A percentile compares a stretch with the other conserved stretches of the same genome.
Evolutionary conservation across 2,329 filamentous ascomycete genomes (phyloP).

Genomic region (Botryotinia convoluta): DNA sequence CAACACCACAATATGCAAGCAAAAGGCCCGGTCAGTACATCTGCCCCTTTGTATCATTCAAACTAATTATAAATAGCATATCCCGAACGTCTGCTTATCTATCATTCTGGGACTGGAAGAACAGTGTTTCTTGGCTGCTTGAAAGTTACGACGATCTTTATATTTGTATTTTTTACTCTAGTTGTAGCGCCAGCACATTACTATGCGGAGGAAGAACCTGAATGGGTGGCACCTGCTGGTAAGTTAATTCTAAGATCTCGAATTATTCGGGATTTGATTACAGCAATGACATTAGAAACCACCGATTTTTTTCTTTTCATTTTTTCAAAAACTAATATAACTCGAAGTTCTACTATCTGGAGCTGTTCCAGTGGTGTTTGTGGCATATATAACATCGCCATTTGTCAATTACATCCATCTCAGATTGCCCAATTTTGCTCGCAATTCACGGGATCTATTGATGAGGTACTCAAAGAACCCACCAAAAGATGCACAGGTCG

Average conservation of each 20-base stretch:
- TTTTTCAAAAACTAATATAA: constrained; percentile 16
- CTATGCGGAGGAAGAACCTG: constrained; percentile 30
- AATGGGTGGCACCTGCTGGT: constrained; percentile 34
- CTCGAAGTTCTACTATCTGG: constrained; percentile 56
- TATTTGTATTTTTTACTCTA: constrained; percentile 64
- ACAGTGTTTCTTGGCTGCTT: constrained; percentile 67
- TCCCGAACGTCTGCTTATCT: constrained; percentile 64
- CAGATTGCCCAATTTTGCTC: constrained; percentile 63
- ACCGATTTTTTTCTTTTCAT: too few species aligned
- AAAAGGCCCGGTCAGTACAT: constrained; percentile 13
- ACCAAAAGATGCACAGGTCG: constrained; percentile 42
- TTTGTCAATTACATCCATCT: constrained; percentile 73
- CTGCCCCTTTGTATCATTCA: background rate
- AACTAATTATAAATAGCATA: constrained; percentile 42
- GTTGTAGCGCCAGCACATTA: constrained; percentile 52
- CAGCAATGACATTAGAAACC: background rate
- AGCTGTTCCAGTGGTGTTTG: constrained; percentile 61
- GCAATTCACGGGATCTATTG: constrained; percentile 56
- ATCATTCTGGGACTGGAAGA: constrained; percentile 67
- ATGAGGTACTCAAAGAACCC: constrained; percentile 50
- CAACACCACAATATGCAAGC: constrained; percentile 19
- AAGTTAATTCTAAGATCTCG: constrained; percentile 6
- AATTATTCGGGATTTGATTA: background rate
- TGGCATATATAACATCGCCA: constrained; percentile 63
- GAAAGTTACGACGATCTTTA: constrained; percentile 68